These are phyloP conservation scores for Sonneratia caseolaris DNA, from an alignment of 345 rosid species.

Conservation along the genomic window DNA sequence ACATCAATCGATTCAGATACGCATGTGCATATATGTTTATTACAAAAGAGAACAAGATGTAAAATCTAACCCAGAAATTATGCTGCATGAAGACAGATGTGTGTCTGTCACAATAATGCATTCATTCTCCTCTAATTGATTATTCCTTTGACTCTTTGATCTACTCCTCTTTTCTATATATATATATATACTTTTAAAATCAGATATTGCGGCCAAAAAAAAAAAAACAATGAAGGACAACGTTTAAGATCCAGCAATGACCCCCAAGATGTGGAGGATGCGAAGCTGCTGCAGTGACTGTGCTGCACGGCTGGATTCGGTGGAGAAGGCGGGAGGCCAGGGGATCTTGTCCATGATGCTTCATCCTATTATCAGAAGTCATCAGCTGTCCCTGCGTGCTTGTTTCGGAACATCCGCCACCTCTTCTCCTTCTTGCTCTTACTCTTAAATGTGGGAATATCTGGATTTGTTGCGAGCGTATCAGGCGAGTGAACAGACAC, in stretches of 20 bases:
- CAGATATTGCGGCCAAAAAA: too few species aligned
- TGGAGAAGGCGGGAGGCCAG: too few species aligned
- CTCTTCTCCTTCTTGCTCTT: conserved; percentile 40
- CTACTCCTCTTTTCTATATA: neutral
- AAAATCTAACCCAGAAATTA: neutral
- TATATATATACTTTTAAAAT: too few species aligned
- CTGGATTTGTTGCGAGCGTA: conserved; percentile 14
- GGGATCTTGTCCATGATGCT: too few species aligned
- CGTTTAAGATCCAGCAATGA: neutral
- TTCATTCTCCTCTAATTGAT: neutral
- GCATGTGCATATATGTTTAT: neutral
- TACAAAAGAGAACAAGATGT: neutral
- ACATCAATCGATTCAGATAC: too few species aligned
- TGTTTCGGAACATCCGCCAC: conserved; percentile 30
- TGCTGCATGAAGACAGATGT: neutral
- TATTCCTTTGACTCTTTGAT: neutral
- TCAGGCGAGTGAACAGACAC: too few species aligned
- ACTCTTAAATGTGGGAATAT: conserved; percentile 27
- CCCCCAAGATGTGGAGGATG: neutral
- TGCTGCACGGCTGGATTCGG: neutral
- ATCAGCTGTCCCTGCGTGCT: conserved; percentile 17
- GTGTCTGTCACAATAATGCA: neutral
- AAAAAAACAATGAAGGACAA: neutral
- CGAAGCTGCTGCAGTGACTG: neutral
- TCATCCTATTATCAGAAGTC: conserved; percentile 13